phyloP scores from a whole-genome alignment of 139 green algal species.

The Pseudopediastrum boryanum region DNA sequence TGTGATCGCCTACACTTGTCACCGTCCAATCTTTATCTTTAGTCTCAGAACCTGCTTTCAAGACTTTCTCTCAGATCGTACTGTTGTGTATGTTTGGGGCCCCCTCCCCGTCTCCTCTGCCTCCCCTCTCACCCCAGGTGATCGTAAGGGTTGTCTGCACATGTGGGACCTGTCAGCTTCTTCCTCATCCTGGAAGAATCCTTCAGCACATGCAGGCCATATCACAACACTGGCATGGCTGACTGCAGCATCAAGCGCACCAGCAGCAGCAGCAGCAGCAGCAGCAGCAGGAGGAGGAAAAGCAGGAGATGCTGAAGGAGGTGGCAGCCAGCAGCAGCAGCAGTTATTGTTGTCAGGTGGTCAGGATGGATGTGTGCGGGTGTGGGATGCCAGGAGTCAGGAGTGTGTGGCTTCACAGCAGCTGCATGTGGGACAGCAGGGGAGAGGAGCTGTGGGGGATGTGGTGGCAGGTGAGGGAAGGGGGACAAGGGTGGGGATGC shows the following conservation, averaged over 20 bases:
- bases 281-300: not conserved
- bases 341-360: constrained; percentile 42
- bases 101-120: no score
- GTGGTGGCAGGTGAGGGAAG: constrained; percentile 46
- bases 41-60: not conserved
- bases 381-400: constrained; percentile 51
- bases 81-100: not conserved
- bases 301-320: not conserved
- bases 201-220: constrained; percentile 69
- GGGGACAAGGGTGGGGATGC: not conserved
- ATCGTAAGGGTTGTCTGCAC: constrained; percentile 65
- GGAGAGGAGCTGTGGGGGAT: constrained; percentile 57
- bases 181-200: constrained; percentile 41
- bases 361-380: constrained; percentile 64
- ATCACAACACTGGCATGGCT: constrained; percentile 73
- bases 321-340: not conserved
- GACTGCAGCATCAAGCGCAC: constrained; percentile 16
- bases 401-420: constrained; percentile 47
- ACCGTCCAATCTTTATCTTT: not conserved
- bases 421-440: constrained; percentile 60
- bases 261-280: constrained; percentile 1
- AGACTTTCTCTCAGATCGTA: not conserved
- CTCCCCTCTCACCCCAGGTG: constrained; percentile 61
- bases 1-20: not conserved
- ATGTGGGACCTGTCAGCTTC: constrained; percentile 60